Evolutionary conservation across 768 basidiomycete genomes (phyloP), one percentile per base, ranked within the genome.

Genomic region (Gymnopilus junonius): DNA sequence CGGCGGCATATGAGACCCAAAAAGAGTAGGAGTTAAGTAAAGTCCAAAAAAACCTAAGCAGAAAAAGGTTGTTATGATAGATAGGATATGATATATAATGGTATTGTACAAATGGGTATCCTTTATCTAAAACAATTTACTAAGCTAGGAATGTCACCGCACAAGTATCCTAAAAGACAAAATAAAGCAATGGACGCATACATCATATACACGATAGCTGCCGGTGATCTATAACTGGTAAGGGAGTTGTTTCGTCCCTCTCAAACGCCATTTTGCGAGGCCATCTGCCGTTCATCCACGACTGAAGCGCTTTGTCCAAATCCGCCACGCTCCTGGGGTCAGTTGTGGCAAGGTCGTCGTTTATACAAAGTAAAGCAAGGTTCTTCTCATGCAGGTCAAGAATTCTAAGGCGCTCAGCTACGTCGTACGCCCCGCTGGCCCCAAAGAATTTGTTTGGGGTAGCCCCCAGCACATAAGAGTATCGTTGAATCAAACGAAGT

Each of bases 401-500:
- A 5, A 40, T 15, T 34, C 37, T 58, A 17, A 58, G 42, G 7
- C 40, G 56, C 17, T 25, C 23, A 17, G 37, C 25, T 1, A 42
- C 29, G 10, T 58, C 40, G n/a, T 6, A 31, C 6, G 56, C 56
- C 27, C 42, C 32, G 2, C 27, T 46, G 11, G 43, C 56, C 3
- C 56, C 56, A 20, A 58, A 58, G 32, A 58, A 58, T 7, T 23
- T 21, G 20, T 31, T 58, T 2, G 56, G 56, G 17, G 56, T 58
- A 7, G 37, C 56, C 11, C 56, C 56, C 27, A 58, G 56, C 27
- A 58, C 56, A 21, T 58, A 58, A 6, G 56, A 58, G 40, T 58
- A 58, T 29, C 56, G 27, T 15, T 58, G 56, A 2, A 58, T 45
- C 27, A 58, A 29, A 20, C 56, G 56, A 15, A 58, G 27, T 15